phyloP scores from a whole-genome alignment of 768 basidiomycete species.

The Podaxis sp. region DNA sequence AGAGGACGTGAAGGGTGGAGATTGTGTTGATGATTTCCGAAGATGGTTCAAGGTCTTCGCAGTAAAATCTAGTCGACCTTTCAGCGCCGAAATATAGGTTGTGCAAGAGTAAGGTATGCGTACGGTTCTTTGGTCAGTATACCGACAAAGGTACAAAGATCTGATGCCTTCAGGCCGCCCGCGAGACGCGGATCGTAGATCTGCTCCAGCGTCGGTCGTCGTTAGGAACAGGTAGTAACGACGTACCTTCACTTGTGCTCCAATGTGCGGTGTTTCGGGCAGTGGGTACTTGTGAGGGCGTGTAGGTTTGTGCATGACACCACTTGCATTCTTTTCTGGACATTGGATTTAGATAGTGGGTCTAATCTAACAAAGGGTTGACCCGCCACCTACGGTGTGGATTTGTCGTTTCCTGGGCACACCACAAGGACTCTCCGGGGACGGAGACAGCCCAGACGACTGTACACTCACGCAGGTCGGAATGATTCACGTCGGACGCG shows the following conservation, averaged over 20 bases:
- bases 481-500: constrained; percentile 35
- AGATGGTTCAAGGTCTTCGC: constrained; percentile 32
- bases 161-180: constrained; percentile 52
- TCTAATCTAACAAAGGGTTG: not conserved
- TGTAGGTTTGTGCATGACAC: constrained; percentile 17
- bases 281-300: constrained; percentile 64
- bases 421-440: constrained; percentile 67
- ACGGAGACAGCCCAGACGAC: constrained; percentile 73
- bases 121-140: constrained; percentile 66
- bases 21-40: constrained; percentile 31
- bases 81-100: constrained; percentile 10
- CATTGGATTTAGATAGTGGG: not conserved
- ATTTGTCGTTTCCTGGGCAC: constrained; percentile 21
- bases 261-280: constrained; percentile 50
- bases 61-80: constrained; percentile 26
- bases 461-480: constrained; percentile 54
- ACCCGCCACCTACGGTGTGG: constrained; percentile 6
- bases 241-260: constrained; percentile 65
- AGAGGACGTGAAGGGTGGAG: constrained; percentile 70
- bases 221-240: not conserved
- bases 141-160: constrained; percentile 67
- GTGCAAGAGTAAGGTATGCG: constrained; percentile 20
- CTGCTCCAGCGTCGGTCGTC: constrained; percentile 27
- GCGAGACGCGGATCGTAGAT: constrained; percentile 48
- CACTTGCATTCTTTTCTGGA: not conserved